A percentile compares a stretch with the other conserved stretches of the same genome.
Conservation (phyloP, 83 land plant species). For the Picea engelmannii region DNA sequence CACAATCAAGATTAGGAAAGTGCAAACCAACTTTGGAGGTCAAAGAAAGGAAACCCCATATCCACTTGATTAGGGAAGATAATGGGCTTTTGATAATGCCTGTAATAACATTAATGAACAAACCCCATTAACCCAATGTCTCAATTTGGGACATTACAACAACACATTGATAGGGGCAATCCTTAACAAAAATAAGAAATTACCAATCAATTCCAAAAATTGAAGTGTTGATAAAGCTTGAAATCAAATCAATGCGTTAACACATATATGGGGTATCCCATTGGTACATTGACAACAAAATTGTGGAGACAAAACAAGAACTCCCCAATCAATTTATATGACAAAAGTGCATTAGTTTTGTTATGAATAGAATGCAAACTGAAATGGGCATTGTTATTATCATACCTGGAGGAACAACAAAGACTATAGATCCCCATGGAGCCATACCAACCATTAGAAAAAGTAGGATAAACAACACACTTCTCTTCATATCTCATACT, state of each 20-base stretch:
- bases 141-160: too few species aligned
- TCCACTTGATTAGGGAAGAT: too few species aligned
- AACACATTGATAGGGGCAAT: too few species aligned
- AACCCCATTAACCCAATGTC: neutral
- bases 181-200: too few species aligned
- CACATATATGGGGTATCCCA: neutral
- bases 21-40: too few species aligned
- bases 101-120: too few species aligned
- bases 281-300: neutral
- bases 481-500: slow-evolving; percentile 5
- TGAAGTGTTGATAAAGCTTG: neutral
- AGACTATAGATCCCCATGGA: neutral
- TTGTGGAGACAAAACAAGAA: neutral
- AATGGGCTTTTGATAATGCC: too few species aligned
- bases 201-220: too few species aligned
- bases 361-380: neutral
- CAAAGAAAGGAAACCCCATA: too few species aligned
- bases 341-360: neutral
- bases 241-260: neutral
- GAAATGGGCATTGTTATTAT: neutral
- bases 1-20: too few species aligned
- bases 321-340: neutral
- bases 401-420: slow-evolving; percentile 4
- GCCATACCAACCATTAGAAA: neutral
- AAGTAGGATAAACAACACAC: neutral